These are phyloP conservation scores for Calocera viscosa DNA, from an alignment of 768 basidiomycete species.

Conservation along the genomic window DNA sequence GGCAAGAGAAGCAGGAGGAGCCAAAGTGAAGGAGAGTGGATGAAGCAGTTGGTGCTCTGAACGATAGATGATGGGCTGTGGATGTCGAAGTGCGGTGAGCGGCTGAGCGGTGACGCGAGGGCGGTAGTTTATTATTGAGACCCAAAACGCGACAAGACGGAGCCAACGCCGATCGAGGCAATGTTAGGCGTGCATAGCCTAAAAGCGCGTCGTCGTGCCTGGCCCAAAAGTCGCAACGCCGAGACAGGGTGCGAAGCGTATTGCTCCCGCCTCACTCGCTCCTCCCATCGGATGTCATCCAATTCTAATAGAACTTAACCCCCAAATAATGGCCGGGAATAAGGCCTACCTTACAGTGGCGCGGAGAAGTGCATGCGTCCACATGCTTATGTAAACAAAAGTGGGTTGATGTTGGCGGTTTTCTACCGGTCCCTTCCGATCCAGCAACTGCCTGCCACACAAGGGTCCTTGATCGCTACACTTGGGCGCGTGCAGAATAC, in stretches of 20 bases:
- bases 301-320: neutral
- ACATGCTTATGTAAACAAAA: too few relatives aligned
- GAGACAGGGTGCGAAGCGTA: neutral
- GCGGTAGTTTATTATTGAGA: neutral
- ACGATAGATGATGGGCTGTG: conserved; percentile 2
- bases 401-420: too few relatives aligned
- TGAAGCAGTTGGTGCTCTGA: conserved; percentile 6
- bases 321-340: too few relatives aligned
- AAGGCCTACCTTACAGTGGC: too few relatives aligned
- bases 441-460: too few relatives aligned
- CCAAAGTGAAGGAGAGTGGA: neutral
- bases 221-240: too few relatives aligned
- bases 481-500: too few relatives aligned
- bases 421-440: too few relatives aligned
- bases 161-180: neutral
- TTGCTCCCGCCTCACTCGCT: neutral
- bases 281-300: neutral
- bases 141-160: conserved; percentile 3
- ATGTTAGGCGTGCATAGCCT: neutral
- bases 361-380: too few relatives aligned
- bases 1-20: neutral
- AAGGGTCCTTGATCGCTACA: too few relatives aligned
- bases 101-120: neutral
- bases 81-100: neutral
- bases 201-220: neutral